Evolutionary conservation across 2,329 filamentous ascomycete species (phyloP), one percentile per base, ranked within the genome.

Genomic region (Alternaria brassicicola): DNA sequence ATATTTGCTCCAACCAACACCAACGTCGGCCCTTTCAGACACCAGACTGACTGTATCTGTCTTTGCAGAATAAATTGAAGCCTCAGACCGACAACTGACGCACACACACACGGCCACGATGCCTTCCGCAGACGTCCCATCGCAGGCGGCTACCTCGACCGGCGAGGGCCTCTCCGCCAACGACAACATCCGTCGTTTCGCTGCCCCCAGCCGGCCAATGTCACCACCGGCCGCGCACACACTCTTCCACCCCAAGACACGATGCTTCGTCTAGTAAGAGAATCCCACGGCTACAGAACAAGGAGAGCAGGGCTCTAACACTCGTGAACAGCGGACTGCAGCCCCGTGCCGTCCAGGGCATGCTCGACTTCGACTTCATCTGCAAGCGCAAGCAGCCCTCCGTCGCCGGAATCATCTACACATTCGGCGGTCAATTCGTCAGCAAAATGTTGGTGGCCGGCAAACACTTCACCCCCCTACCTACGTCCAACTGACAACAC

Each of bases 321-420:
- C 36, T 12, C 43, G 55, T 49, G 41, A 58, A 69, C 73, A 88
- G 86, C 84, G 95, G 95, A 81, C 92, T 99, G 78, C 95, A 99
- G 85, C 94, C 95, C 77, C 89, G 93, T 73, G 82, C 82, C 55
- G 82, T 84, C 50, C 82, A 84, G 79, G 83, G 83, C 65, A 84
- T 84, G 82, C 91, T 99, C 79, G 95, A 99, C 82, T 99, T 99
- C 81, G 95, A 99, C 86, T 99, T 98, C 87, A 99, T 99, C 84
- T 99, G 95, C 93, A 98, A 98, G 89, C 92, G 95, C 76, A 87
- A 89, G 78, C 96, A 91, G 61, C 95, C 95, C 66, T 99, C 95
- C 58, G 95, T 99, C 59, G 95, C 95, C 69, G 95, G 93, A 79
- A 98, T 99, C 83, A 98, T 99, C 86, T 99, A 99, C 86, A 97